Evolutionary conservation across 2,329 filamentous ascomycete genomes (phyloP), one percentile per base, ranked within the genome.

Genomic region (Xylariaceae sp.): DNA sequence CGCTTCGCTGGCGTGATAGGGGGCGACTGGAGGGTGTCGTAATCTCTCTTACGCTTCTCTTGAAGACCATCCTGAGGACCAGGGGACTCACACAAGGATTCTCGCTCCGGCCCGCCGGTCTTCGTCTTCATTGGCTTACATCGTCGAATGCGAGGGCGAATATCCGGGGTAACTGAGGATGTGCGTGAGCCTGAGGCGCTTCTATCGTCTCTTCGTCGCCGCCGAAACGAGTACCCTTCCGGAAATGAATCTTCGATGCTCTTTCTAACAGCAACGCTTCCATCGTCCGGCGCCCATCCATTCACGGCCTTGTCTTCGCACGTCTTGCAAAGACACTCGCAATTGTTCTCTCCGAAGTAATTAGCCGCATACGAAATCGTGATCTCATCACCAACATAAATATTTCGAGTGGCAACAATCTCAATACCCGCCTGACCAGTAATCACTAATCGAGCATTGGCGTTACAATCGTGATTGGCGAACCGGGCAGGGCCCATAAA

Each of bases 401-500:
- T 97, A 60, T 92, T 82, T 65, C 87, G 85, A 39, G 86, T 85
- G 2, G 94, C 91, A 53, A 96, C 85, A 58, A 99, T 92, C 70
- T 95, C 89, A 77, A 99, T 97, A 42, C 91, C 91, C 59, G 92
- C 87, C 58, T 88, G 85, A 51, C 92, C 90, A 42, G 86, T 88
- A 42, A 91, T 97, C 67, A 90, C 88, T 50, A 99, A 82, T 70
- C 87, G 85, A 7, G 92, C 92, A 76, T 97, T 99, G 37, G 94
- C 91, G 66, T 89, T 83, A 76, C 94, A 99, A 73, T 99, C 94
- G 75, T 99, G 94, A 71, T 99, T 99, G 30, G 94, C 92, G 73
- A 99, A 97, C 54, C 94, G 87, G 39, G 94, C 94, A 6, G 94
- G 95, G 0, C 94, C 94, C 72, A 99, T 87, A 72, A 99, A 97